Base-by-base conservation (phyloP, 495 filamentous ascomycete species). In the Aspergillus mulundensis region DNA sequence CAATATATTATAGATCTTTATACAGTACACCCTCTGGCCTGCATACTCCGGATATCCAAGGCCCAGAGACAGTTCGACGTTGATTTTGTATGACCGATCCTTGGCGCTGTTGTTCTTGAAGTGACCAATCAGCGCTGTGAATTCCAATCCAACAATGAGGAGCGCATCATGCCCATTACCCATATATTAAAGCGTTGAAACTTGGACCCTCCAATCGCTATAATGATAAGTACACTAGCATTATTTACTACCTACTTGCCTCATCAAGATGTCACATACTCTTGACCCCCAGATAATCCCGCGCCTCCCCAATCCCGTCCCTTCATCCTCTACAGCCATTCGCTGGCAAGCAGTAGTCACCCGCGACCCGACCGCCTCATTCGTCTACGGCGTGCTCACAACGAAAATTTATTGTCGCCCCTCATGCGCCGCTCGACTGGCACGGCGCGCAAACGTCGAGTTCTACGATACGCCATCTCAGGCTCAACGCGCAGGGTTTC, bases 321-420 rank as follows among this genome's bases (percentile, higher is more conserved):
- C 53, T 18, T 3, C 44, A 25, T 23, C 53, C 41, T 71, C 67
- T 48, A 57, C 76, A 30, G 49, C 66, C 25, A 61, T 70, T 34
- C 83, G 84, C 52, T 86, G 83, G 82, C 74, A 73, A 57, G 82
- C 83, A 43, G 70, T 86, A 14, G 67, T 72, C 20, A 67, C 66
- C 39, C 82, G 84, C 40, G 77, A 84, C 62, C 56, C 77, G 20
- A 60, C 69, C 18, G 74, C 77, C 42, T 72, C 68, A 50, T 57
- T 87, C 62, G 75, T 87, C 61, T 87, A 87, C 72, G 74, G 64
- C 19, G 85, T 88, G 20, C 68, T 77, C 23, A 83, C 82, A 0
- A 87, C 85, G 7, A 79, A 76, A 24, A 84, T 86, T 41, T 87
- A 82, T 66, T 88, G 85, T 60, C 80, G 83, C 1, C 80, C 84